A percentile compares a stretch with the other conserved stretches of the same genome.
Evolutionary conservation across 2,329 filamentous ascomycete species (phyloP).

Genomic region (Trichoderma atroviride): DNA sequence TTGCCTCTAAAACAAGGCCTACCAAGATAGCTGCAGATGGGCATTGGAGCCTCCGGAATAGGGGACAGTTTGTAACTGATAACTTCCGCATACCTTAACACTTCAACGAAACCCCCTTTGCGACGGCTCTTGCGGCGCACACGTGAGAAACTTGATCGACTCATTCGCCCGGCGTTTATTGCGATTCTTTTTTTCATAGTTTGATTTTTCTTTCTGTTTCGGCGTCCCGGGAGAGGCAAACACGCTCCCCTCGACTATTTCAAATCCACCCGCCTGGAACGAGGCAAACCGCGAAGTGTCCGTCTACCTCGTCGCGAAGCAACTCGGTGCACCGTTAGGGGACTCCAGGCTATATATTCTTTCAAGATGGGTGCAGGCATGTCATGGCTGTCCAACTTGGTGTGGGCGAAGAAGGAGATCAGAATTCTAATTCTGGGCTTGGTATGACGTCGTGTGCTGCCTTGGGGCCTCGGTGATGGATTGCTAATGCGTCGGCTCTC

Average conservation of each 20-base stretch:
- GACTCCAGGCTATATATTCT: neutral
- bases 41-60: slow-evolving; percentile 37
- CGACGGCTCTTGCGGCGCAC: slow-evolving; percentile 27
- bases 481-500: slow-evolving; percentile 30
- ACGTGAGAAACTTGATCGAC: neutral
- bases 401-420: slow-evolving; percentile 97
- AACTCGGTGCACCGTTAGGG: neutral
- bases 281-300: slow-evolving; percentile 3
- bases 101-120: slow-evolving; percentile 32
- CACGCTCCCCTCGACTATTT: neutral
- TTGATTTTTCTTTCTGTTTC: neutral
- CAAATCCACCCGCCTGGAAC: neutral
- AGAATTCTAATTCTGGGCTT: slow-evolving; percentile 92
- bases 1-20: slow-evolving; percentile 33
- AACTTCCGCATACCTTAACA: slow-evolving; percentile 29
- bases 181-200: neutral
- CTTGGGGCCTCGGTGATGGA: neutral
- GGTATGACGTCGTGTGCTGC: slow-evolving; percentile 56
- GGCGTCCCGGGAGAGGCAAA: neutral
- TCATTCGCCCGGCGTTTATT: neutral
- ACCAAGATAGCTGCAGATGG: slow-evolving; percentile 29
- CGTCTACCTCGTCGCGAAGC: neutral
- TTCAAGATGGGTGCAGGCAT: slow-evolving; percentile 64
- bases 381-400: slow-evolving; percentile 70
- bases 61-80: slow-evolving; percentile 36